Conservation (phyloP, 257 asterid genomes). For the Forsythia suspensa region DNA sequence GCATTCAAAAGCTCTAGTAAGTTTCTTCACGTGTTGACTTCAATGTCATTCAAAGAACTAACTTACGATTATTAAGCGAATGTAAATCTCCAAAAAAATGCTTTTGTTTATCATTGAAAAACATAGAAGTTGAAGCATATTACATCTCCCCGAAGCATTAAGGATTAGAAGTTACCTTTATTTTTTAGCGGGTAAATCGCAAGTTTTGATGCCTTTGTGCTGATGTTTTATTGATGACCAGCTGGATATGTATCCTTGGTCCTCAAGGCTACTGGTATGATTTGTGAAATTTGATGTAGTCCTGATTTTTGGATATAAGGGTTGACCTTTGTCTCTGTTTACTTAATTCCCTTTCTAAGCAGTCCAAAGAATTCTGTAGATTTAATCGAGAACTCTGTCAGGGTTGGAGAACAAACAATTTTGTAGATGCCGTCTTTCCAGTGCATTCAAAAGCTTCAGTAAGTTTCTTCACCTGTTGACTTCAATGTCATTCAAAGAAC, state of each 20-base stretch:
- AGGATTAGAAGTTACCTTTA: neutral
- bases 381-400: constrained; percentile 63
- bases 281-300: constrained; percentile 4
- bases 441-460: constrained; percentile 45
- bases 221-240: constrained; percentile 14
- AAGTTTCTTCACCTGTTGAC: constrained; percentile 55
- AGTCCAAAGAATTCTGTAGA: constrained; percentile 33
- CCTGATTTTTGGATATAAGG: neutral
- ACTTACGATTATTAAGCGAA: constrained; percentile 72
- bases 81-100: constrained; percentile 40
- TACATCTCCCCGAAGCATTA: constrained; percentile 3
- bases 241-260: neutral
- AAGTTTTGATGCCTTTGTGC: neutral
- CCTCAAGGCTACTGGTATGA: constrained; percentile 3
- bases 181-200: constrained; percentile 3
- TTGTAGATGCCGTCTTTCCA: constrained; percentile 83
- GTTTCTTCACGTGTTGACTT: constrained; percentile 60
- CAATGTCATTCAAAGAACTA: constrained; percentile 70
- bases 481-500: constrained; percentile 76
- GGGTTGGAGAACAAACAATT: constrained; percentile 67
- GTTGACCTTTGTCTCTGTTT: neutral
- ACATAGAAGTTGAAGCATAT: constrained; percentile 9
- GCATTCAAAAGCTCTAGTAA: constrained; percentile 45
- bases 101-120: constrained; percentile 6
- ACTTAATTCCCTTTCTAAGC: neutral